Evolutionary conservation across 1,284 basidiomycete species (phyloP).

Genomic region (Thecaphora thlaspeos): DNA sequence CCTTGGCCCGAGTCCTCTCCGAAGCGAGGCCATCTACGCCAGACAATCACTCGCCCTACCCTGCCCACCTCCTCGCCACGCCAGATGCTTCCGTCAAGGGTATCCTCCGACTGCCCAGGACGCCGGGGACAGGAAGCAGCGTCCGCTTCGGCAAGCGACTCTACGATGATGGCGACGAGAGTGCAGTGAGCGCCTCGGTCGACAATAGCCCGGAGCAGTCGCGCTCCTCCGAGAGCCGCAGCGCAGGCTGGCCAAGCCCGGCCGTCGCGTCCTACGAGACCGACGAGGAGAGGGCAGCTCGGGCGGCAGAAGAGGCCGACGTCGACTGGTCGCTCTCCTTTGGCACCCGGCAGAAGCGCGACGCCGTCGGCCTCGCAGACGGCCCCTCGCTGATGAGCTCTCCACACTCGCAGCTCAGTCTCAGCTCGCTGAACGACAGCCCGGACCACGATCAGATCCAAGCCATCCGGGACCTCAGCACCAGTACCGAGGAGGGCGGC

Average conservation of each 20-base stretch:
- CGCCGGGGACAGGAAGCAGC: slow-evolving; percentile 28
- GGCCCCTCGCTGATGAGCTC: too few relatives aligned
- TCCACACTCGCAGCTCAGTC: too few relatives aligned
- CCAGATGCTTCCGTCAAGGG: neutral
- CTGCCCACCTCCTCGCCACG: neutral
- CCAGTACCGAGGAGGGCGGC: neutral
- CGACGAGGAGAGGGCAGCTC: neutral
- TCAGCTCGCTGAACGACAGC: too few relatives aligned
- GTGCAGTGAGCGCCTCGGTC: slow-evolving; percentile 15
- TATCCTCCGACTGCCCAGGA: slow-evolving; percentile 21
- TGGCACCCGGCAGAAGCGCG: neutral
- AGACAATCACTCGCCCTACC: slow-evolving; percentile 1
- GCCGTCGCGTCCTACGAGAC: neutral
- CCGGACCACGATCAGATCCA: too few relatives aligned
- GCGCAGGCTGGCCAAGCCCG: neutral
- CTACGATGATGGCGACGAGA: slow-evolving; percentile 39
- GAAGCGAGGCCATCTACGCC: neutral
- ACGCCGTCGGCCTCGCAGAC: too few relatives aligned
- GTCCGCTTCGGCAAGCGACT: slow-evolving; percentile 26
- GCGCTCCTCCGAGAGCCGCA: neutral
- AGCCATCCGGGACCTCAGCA: too few relatives aligned
- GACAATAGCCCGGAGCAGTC: neutral
- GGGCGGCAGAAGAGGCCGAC: neutral
- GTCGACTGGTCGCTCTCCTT: neutral
- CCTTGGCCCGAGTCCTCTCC: neutral